A percentile compares a stretch with the other conserved stretches of the same genome.
phyloP scores from a whole-genome alignment of 2,329 filamentous ascomycete genomes.

The Cladosporium sp. region DNA sequence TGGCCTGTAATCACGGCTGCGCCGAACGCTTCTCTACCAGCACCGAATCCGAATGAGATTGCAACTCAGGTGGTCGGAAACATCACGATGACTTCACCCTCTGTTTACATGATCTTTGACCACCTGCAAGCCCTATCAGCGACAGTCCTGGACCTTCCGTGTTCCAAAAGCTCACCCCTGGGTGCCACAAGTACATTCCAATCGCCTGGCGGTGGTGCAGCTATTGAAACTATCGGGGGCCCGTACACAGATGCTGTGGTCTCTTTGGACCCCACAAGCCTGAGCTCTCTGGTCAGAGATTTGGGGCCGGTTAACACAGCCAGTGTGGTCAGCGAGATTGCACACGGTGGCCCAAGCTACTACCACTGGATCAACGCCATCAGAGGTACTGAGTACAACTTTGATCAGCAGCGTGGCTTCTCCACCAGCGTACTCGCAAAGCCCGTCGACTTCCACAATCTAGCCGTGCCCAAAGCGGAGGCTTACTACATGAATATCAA shows the following conservation, averaged over 20 bases:
- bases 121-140: slow-evolving; percentile 8
- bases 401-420: not conserved
- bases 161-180: not conserved
- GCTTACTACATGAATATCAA: slow-evolving; percentile 19
- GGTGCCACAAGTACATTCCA: not conserved
- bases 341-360: slow-evolving; percentile 15
- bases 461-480: not conserved
- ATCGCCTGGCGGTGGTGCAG: not conserved
- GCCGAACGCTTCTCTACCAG: not conserved
- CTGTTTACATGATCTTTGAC: slow-evolving; percentile 15
- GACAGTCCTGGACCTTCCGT: not conserved
- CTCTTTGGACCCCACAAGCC: slow-evolving; percentile 5
- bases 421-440: not conserved
- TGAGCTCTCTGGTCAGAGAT: slow-evolving; percentile 12
- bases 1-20: slow-evolving; percentile 7
- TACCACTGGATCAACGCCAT: slow-evolving; percentile 8
- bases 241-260: slow-evolving; percentile 9
- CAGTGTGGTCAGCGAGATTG: slow-evolving; percentile 16
- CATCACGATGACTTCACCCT: slow-evolving; percentile 15
- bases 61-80: slow-evolving; percentile 8
- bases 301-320: slow-evolving; percentile 16
- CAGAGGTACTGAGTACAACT: not conserved
- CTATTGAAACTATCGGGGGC: not conserved
- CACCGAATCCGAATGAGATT: not conserved
- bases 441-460: not conserved